Evolutionary conservation across 2,329 filamentous ascomycete species (phyloP), one percentile per base, ranked within the genome.

Genomic region (Sporothrix mexicana): DNA sequence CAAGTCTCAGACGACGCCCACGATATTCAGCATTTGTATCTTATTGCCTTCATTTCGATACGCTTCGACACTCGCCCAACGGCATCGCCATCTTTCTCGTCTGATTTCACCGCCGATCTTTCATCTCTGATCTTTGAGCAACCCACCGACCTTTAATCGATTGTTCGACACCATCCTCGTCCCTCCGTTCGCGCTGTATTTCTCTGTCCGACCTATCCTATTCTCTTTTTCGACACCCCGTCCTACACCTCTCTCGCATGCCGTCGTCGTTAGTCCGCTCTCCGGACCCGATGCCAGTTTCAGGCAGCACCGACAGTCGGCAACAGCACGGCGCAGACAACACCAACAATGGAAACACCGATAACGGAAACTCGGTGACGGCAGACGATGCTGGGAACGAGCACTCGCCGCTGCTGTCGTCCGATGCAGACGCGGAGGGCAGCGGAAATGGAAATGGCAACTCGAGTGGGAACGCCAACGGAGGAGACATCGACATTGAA

Each of bases 351-450:
- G 23, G 13, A n/a, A 25, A 25, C 51, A 55, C 12, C 51, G 25
- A 55, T 55, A 53, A 47, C 25, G 66, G 20, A 9, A 17, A 7
- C 30, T 43, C 2, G 30, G 61, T 69, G 12, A 36, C 30, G 3
- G 30, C 77, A 82, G 73, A 72, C n/a, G 64, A 47, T 30, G 76
- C 77, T 36, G 73, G 82, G 20, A 82, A 83, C 74, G 86, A 88
- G 76, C 80, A 82, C 49, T 87, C 86, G 20, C 85, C 86, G 53
- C 81, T 88, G 45, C 79, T 88, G 20, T 85, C 85, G 1, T 17
- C 53, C 30, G 66, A 62, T 23, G 55, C 43, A 17, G 55, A 47
- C 20, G 41, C 53, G 1, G 53, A n/a, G 2, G 20, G 12, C n/a
- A 57, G n/a, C 0, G 53, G 30, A 36, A 36, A 30, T 30, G 30